These are phyloP conservation scores for Coemansia sp. DNA, from an alignment of 192 early-diverging fungal species.

Conservation along the genomic window DNA sequence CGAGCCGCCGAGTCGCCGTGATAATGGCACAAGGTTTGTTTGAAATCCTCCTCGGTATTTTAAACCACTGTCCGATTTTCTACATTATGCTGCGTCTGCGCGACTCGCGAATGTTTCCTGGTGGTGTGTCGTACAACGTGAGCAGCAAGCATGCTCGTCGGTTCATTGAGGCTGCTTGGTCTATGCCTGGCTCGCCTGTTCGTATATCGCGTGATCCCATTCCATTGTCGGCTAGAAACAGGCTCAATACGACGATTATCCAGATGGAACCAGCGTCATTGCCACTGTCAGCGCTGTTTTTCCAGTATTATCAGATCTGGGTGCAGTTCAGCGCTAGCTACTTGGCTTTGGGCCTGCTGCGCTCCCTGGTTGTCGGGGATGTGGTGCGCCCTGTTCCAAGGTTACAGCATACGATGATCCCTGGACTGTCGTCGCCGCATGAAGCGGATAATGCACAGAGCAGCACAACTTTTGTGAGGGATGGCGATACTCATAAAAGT, in stretches of 20 bases:
- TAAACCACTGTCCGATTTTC: constrained; percentile 98
- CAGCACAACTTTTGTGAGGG: neutral
- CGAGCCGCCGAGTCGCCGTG: constrained; percentile 78
- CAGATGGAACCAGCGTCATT: constrained; percentile 71
- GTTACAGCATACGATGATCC: constrained; percentile 80
- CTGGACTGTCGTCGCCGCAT: constrained; percentile 40
- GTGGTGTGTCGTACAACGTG: constrained; percentile 61
- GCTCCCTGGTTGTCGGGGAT: constrained; percentile 78
- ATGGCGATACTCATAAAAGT: neutral
- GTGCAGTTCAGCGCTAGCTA: constrained; percentile 79
- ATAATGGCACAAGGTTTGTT: constrained; percentile 79
- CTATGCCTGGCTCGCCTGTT: constrained; percentile 46
- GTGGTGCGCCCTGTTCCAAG: constrained; percentile 81
- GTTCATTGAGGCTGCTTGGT: constrained; percentile 54
- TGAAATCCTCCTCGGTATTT: constrained; percentile 84
- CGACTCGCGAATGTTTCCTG: constrained; percentile 86
- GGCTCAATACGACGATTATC: constrained; percentile 48
- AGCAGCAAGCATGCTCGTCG: constrained; percentile 22
- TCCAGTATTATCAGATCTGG: constrained; percentile 90
- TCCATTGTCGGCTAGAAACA: constrained; percentile 38
- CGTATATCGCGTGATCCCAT: constrained; percentile 51
- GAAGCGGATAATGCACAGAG: neutral
- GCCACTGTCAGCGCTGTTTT: constrained; percentile 79
- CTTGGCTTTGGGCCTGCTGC: constrained; percentile 74
- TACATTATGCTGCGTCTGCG: constrained; percentile 88